Evolutionary conservation across 1,284 basidiomycete species (phyloP).

Genomic region (Sphaerobolus stellatus): DNA sequence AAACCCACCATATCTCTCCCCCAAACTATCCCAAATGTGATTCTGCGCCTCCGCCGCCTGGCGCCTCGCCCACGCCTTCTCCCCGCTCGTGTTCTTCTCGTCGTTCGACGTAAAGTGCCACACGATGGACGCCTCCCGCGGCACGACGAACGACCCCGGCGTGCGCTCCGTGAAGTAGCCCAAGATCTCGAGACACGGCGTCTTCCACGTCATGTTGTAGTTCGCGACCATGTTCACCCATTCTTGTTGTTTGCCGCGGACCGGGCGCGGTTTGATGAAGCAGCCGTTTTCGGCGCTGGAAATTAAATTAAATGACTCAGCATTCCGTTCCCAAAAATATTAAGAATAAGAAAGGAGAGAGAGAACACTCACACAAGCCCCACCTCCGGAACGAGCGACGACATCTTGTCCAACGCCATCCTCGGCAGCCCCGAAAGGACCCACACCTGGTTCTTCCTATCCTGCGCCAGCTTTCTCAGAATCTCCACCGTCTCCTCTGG

Average conservation of each 20-base stretch:
- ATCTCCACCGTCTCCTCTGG: conserved; percentile 56
- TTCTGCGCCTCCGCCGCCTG: conserved; percentile 90
- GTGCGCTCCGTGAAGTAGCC: conserved; percentile 87
- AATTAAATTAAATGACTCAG: too few relatives aligned
- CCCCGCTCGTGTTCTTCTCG: conserved; percentile 43
- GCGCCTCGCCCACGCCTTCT: conserved; percentile 75
- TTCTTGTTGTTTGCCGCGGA: conserved; percentile 25
- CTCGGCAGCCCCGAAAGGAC: conserved; percentile 74
- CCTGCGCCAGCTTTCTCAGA: conserved; percentile 61
- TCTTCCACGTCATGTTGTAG: conserved; percentile 78
- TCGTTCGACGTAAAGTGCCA: conserved; percentile 80
- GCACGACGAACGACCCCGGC: conserved; percentile 80
- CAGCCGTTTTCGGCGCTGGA: conserved; percentile 83
- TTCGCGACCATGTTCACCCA: conserved; percentile 84
- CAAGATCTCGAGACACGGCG: conserved; percentile 75
- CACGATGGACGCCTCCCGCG: conserved; percentile 79
- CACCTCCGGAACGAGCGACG: conserved; percentile 58
- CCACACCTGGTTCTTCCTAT: conserved; percentile 77
- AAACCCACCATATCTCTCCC: conserved; percentile 61
- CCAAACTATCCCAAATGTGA: conserved; percentile 83
- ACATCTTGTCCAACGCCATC: conserved; percentile 62
- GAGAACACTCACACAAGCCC: conserved; percentile 66
- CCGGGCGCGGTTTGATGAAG: conserved; percentile 62
- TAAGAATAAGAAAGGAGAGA: too few relatives aligned
- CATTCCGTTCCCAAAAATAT: too few relatives aligned